Evolutionary conservation across 2,329 filamentous ascomycete genomes (phyloP).

Genomic region (Aphanocladium album): DNA sequence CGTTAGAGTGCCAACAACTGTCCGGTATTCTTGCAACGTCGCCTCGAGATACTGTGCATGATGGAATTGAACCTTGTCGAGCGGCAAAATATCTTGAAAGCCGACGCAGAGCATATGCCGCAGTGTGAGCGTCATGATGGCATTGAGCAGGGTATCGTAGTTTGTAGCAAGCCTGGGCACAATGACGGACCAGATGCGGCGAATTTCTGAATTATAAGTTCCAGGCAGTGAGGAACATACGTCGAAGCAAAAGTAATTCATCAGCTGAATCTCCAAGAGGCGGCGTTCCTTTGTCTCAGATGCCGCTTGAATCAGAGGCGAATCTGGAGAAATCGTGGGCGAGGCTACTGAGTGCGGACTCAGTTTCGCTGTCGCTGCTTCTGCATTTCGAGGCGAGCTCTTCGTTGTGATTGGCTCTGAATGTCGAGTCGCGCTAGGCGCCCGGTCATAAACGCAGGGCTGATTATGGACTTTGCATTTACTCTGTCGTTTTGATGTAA

Average conservation of each 20-base stretch:
- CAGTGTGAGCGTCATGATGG: constrained; percentile 20
- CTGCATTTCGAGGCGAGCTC: neutral
- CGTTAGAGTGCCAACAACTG: constrained; percentile 14
- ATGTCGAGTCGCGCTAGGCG: neutral
- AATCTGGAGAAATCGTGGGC: neutral
- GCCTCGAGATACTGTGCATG: constrained; percentile 20
- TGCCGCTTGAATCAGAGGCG: neutral
- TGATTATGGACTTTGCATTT: constrained; percentile 19
- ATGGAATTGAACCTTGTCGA: constrained; percentile 11
- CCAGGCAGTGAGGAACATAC: constrained; percentile 19
- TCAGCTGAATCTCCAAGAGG: constrained; percentile 20
- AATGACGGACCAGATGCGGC: constrained; percentile 17
- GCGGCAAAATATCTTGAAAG: neutral
- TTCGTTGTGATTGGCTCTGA: neutral
- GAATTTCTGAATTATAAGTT: constrained; percentile 15
- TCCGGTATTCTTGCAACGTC: constrained; percentile 17
- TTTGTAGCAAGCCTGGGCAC: constrained; percentile 19
- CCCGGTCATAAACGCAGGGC: constrained; percentile 19
- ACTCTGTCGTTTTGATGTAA: constrained; percentile 14
- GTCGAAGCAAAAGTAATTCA: constrained; percentile 19
- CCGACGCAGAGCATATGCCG: constrained; percentile 16
- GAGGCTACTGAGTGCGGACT: constrained; percentile 1
- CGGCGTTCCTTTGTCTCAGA: constrained; percentile 17
- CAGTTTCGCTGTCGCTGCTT: neutral
- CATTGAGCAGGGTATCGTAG: constrained; percentile 20